phyloP scores from a whole-genome alignment of 1,139 yeast genomes.

The Hanseniaspora gamundiae region DNA sequence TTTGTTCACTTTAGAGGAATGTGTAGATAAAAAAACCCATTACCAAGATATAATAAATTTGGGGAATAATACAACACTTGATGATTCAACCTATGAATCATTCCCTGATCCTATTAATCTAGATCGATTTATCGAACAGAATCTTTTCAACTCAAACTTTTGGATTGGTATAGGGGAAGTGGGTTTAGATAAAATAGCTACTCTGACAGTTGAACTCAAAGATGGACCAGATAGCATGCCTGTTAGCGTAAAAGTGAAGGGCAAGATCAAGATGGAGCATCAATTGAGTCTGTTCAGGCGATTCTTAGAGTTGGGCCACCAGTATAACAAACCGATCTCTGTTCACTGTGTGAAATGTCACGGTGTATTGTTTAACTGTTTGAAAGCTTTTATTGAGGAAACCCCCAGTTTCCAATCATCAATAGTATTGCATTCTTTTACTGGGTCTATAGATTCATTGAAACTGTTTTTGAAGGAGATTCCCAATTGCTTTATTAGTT shows the following conservation, averaged over 20 bases:
- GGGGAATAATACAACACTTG: neutral
- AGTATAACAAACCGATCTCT: conserved; percentile 43
- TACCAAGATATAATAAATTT: conserved; percentile 34
- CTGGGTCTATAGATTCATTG: conserved; percentile 68
- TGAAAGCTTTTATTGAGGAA: conserved; percentile 1
- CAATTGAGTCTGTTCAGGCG: conserved; percentile 41
- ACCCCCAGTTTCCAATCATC: conserved; percentile 18
- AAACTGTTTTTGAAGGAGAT: conserved; percentile 36
- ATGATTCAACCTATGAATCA: conserved; percentile 16
- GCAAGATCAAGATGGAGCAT: conserved; percentile 39
- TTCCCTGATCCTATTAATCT: conserved; percentile 47
- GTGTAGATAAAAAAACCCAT: conserved; percentile 31
- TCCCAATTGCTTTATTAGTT: conserved; percentile 36
- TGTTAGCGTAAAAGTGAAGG: too few relatives aligned
- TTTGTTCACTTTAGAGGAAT: conserved; percentile 32
- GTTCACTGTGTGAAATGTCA: conserved; percentile 79
- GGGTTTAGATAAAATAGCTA: conserved; percentile 70
- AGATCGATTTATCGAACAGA: conserved; percentile 25
- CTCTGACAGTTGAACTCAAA: conserved; percentile 28
- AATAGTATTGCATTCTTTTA: conserved; percentile 68
- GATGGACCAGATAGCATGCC: conserved; percentile 22
- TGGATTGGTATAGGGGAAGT: conserved; percentile 56
- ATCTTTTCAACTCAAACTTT: conserved; percentile 20
- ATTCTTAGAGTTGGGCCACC: conserved; percentile 45
- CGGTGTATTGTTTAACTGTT: conserved; percentile 40